Percentiles rank a stretch among this genome's conserved stretches.
phyloP scores from a whole-genome alignment of 192 early-diverging fungal species.

The Chytriomyces hyalinus region DNA sequence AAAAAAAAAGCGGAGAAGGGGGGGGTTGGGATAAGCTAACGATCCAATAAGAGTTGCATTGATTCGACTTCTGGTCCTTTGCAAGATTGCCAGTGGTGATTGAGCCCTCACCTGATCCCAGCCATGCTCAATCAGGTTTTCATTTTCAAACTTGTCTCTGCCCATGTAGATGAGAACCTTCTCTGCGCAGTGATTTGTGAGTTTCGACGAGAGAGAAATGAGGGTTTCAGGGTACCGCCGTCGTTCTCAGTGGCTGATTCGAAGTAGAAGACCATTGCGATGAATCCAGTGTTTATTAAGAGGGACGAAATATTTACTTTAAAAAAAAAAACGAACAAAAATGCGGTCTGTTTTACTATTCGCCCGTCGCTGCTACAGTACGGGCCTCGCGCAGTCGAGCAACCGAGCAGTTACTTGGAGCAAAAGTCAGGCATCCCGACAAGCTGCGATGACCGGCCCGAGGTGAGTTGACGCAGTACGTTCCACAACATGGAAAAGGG shows the following conservation, averaged over 20 bases:
- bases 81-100: not conserved
- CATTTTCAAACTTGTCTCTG: conserved; percentile 97
- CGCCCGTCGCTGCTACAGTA: not conserved
- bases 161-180: conserved; percentile 93
- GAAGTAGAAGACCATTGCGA: no score
- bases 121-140: conserved; percentile 73
- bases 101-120: conserved; percentile 72
- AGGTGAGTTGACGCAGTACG: conserved; percentile 41
- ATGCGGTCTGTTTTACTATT: not conserved
- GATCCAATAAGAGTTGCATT: conserved; percentile 33
- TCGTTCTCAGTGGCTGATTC: not conserved
- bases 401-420: conserved; percentile 83
- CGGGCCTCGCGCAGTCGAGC: conserved; percentile 63
- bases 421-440: conserved; percentile 72
- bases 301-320: not conserved
- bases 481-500: not conserved
- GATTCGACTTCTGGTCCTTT: not conserved
- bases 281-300: no score
- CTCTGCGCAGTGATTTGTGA: not conserved
- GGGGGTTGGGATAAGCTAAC: conserved; percentile 65
- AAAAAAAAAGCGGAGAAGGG: no score
- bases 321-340: not conserved
- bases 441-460: conserved; percentile 72
- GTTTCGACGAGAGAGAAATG: no score
- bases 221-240: not conserved